Conservation (phyloP, 1,284 basidiomycete species). For the Phellopilus nigrolimitatus region DNA sequence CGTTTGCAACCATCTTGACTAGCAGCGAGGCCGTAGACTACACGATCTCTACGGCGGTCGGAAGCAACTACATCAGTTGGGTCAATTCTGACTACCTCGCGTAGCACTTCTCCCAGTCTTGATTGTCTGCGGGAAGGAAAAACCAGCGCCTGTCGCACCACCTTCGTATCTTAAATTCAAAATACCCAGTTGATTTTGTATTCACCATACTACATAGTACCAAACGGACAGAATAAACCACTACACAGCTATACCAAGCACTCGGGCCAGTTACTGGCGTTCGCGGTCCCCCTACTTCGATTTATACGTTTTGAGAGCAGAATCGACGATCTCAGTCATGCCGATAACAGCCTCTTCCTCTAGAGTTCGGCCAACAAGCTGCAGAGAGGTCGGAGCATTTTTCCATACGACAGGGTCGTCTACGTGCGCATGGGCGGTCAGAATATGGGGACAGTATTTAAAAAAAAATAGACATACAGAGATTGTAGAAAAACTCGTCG, state of each 20-base stretch:
- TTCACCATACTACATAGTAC: background rate
- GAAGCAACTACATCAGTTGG: conserved; percentile 27
- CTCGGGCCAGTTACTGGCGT: too few relatives aligned
- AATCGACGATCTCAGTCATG: conserved; percentile 56
- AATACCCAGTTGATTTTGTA: background rate
- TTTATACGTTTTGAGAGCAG: conserved; percentile 33
- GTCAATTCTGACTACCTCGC: conserved; percentile 26
- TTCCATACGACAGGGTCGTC: conserved; percentile 55
- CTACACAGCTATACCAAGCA: background rate
- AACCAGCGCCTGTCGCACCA: too few relatives aligned
- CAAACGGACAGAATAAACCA: background rate
- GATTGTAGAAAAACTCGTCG: conserved; percentile 48
- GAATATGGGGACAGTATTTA: conserved; percentile 9
- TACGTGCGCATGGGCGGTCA: conserved; percentile 25
- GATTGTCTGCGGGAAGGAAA: too few relatives aligned
- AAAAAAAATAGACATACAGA: conserved; percentile 41
- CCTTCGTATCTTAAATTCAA: background rate
- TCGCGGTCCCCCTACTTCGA: too few relatives aligned
- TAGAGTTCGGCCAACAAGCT: conserved; percentile 60
- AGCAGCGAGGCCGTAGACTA: conserved; percentile 23
- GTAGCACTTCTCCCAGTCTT: background rate
- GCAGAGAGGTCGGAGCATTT: conserved; percentile 62
- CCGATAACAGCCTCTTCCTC: conserved; percentile 71
- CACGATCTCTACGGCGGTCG: conserved; percentile 28
- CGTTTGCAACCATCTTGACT: conserved; percentile 28